Conservation (phyloP, 371 early-diverging fungal genomes). For the Actinomucor elegans region DNA sequence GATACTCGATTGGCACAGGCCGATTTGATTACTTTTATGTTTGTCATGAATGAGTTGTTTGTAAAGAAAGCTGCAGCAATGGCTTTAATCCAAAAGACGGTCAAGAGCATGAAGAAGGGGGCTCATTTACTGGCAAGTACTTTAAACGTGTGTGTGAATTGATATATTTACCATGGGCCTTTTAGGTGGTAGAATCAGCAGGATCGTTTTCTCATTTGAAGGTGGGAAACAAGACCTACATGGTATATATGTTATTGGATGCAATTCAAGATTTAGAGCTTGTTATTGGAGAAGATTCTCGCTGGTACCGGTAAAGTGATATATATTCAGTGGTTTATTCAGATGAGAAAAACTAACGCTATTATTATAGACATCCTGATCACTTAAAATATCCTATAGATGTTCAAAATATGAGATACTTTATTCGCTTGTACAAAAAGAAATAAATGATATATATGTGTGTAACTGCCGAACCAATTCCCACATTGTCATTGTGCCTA, state of each 20-base stretch:
- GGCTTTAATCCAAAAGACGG: slow-evolving; percentile 68
- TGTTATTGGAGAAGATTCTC: slow-evolving; percentile 67
- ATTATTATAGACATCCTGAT: slow-evolving; percentile 45
- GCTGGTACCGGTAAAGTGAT: slow-evolving; percentile 78
- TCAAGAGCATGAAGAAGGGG: slow-evolving; percentile 66
- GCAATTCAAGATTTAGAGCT: slow-evolving; percentile 72
- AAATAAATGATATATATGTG: slow-evolving; percentile 13
- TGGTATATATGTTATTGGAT: slow-evolving; percentile 88
- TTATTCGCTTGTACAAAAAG: slow-evolving; percentile 77
- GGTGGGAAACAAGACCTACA: slow-evolving; percentile 76
- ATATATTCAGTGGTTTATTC: too few species aligned
- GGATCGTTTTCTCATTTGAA: slow-evolving; percentile 89
- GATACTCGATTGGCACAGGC: slow-evolving; percentile 54
- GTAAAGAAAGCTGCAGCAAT: slow-evolving; percentile 76
- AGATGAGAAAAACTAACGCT: not conserved
- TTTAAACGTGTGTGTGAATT: not conserved
- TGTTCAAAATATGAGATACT: slow-evolving; percentile 90
- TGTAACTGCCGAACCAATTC: not conserved
- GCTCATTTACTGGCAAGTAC: slow-evolving; percentile 66
- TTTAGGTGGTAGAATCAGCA: slow-evolving; percentile 85
- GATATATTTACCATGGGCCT: not conserved
- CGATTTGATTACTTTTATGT: slow-evolving; percentile 83
- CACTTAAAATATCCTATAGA: slow-evolving; percentile 74
- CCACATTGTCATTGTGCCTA: slow-evolving; percentile 4
- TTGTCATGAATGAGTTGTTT: slow-evolving; percentile 91